Evolutionary conservation across 352 stramenopile genomes (phyloP).

Genomic region (Phytophthora fragariaefolia): DNA sequence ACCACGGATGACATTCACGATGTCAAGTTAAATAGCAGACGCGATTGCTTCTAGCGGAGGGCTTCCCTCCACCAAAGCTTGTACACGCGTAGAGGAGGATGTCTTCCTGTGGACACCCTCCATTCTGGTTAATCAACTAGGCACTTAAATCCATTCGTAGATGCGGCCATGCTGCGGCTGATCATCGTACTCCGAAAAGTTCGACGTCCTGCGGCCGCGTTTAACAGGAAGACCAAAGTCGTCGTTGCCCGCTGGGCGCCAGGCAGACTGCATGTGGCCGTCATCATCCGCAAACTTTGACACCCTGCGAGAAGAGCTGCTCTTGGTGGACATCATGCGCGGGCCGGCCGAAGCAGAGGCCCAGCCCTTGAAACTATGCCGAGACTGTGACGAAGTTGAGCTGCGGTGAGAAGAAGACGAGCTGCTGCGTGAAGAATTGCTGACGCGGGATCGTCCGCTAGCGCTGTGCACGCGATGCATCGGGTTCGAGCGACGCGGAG

Average conservation of each 20-base stretch:
- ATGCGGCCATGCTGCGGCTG: constrained; percentile 30
- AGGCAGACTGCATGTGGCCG: constrained; percentile 24
- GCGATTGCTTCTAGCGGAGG: constrained; percentile 14
- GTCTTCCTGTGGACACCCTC: constrained; percentile 37
- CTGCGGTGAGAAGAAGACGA: constrained; percentile 31
- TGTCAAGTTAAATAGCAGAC: constrained; percentile 50
- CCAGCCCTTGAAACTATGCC: constrained; percentile 33
- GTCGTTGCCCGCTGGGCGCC: constrained; percentile 18
- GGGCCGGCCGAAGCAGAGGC: constrained; percentile 40
- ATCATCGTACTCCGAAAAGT: constrained; percentile 24
- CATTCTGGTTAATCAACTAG: constrained; percentile 35
- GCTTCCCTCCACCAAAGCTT: constrained; percentile 15
- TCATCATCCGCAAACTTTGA: constrained; percentile 13
- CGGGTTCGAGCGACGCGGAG: constrained; percentile 33
- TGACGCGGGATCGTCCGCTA: constrained; percentile 24
- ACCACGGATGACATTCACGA: constrained; percentile 28
- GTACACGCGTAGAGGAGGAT: constrained; percentile 19
- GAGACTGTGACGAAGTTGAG: constrained; percentile 31
- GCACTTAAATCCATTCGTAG: constrained; percentile 43
- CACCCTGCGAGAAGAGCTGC: constrained; percentile 12
- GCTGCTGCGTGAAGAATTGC: constrained; percentile 36
- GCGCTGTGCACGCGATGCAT: constrained; percentile 29
- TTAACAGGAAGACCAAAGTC: constrained; percentile 29
- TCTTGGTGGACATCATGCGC: constrained; percentile 26
- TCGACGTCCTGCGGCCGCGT: constrained; percentile 20